Evolutionary conservation across 2,329 filamentous ascomycete genomes (phyloP), one percentile per base, ranked within the genome.

Genomic region (Epichloe hybrida): DNA sequence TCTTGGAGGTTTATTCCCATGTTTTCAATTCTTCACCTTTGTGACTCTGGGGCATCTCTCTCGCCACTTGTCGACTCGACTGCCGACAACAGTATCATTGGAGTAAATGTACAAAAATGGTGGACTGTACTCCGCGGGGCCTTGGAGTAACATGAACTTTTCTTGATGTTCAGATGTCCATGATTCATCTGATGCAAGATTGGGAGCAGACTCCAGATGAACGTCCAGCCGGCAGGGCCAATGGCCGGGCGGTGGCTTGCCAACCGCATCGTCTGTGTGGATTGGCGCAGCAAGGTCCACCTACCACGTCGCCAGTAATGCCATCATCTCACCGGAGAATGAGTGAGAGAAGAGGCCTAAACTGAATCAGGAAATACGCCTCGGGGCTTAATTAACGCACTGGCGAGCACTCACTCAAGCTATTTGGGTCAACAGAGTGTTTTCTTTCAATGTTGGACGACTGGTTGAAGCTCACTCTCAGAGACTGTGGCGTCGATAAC

Each of bases 311-410:
- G 11, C 43, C 27, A 36, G 31, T 36, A 8, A 43, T 15, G 35
- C 40, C 41, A 23, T 39, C 37, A 51, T 45, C 39, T 48, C 40
- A 40, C 21, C 40, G 15, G 44, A 43, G 38, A 27, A 37, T 47
- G 50, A 52, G 40, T 44, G 46, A 52, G 50, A 48, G 13, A 44
- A 51, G 40, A 40, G 34, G 35, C n/a, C 46, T 45, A 46, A 43
- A 23, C 50, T 34, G 46, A 20, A 52, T 23, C 20, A 21, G 39
- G 48, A 15, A 49, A 49, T 23, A 40, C 39, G 46, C 40, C 27
- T 40, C 31, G 46, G 46, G 38, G 23, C 4, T 39, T 44, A 9
- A 17, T 31, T 5, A 17, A 31, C 37, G 50, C 38, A 3, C 37
- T 36, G 21, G 11, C n/a, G 7, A 38, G 12, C 27, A 41, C 34